These are phyloP conservation scores for Daldinia eschscholtzii DNA, from an alignment of 2,329 filamentous ascomycete genomes.

Conservation along the genomic window DNA sequence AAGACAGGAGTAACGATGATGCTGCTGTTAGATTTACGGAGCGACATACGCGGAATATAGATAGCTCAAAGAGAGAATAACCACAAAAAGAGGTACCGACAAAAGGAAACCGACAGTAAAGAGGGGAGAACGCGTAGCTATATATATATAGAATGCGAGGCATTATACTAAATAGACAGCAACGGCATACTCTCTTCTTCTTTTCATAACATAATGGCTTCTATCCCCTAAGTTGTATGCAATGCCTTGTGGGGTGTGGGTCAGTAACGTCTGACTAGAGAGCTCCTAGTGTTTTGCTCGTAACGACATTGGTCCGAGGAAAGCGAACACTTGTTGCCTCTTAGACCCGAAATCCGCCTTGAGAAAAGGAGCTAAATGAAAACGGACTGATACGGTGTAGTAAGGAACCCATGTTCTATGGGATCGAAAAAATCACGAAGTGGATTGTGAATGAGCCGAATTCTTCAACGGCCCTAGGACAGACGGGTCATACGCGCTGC, in stretches of 20 bases:
- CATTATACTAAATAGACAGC: slow-evolving; percentile 34
- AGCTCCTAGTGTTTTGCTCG: slow-evolving; percentile 49
- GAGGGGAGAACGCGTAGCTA: slow-evolving; percentile 34
- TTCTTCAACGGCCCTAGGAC: slow-evolving; percentile 23
- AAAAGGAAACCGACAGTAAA: slow-evolving; percentile 28
- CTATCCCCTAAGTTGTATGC: slow-evolving; percentile 45
- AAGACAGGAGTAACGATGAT: slow-evolving; percentile 16
- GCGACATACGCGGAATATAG: slow-evolving; percentile 34
- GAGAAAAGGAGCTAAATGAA: slow-evolving; percentile 37
- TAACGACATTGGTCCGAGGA: slow-evolving; percentile 57
- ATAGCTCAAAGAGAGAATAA: slow-evolving; percentile 20
- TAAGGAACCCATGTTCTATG: slow-evolving; percentile 22
- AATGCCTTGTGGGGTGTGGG: slow-evolving; percentile 48
- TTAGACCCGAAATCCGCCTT: slow-evolving; percentile 38
- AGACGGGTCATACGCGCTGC: slow-evolving; percentile 36
- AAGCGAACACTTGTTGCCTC: slow-evolving; percentile 46
- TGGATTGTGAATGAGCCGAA: slow-evolving; percentile 38
- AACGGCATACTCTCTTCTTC: slow-evolving; percentile 44
- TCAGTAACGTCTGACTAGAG: slow-evolving; percentile 45
- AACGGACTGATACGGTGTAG: slow-evolving; percentile 26
- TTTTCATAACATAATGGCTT: slow-evolving; percentile 56
- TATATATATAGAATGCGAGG: slow-evolving; percentile 53
- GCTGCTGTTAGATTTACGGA: slow-evolving; percentile 22
- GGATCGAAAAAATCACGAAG: slow-evolving; percentile 38
- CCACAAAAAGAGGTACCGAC: slow-evolving; percentile 38